Evolutionary conservation across 305 asterid genomes (phyloP).

Genomic region (Fraxinus paxiana): DNA sequence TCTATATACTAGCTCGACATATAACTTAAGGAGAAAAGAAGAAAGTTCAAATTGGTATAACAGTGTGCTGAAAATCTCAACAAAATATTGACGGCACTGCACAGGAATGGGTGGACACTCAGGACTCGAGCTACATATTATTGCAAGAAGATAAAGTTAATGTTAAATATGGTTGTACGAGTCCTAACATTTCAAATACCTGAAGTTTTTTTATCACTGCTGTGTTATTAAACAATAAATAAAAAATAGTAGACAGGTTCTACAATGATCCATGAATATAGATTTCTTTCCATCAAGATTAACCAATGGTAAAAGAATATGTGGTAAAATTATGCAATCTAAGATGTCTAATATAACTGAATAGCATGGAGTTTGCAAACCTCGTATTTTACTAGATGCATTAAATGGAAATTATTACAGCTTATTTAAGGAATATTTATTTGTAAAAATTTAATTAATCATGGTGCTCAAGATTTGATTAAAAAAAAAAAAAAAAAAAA

Average conservation of each 20-base stretch:
- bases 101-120: not conserved
- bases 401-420: not conserved
- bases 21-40: not conserved
- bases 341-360: not conserved
- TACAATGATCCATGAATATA: not conserved
- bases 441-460: not conserved
- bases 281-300: not conserved
- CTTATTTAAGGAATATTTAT: not conserved
- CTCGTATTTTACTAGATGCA: not conserved
- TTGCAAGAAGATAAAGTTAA: not conserved
- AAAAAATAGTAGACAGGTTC: not conserved
- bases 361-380: not conserved
- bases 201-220: not conserved
- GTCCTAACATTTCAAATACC: not conserved
- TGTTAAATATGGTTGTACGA: not conserved
- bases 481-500: not conserved
- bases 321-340: not conserved
- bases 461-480: not conserved
- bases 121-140: not conserved
- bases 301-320: not conserved
- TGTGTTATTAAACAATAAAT: not conserved
- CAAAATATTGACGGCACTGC: not conserved
- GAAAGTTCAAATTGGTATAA: not conserved
- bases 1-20: not conserved
- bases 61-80: not conserved